phyloP scores from a whole-genome alignment of 2,329 filamentous ascomycete species.

The Penicillium sp. region DNA sequence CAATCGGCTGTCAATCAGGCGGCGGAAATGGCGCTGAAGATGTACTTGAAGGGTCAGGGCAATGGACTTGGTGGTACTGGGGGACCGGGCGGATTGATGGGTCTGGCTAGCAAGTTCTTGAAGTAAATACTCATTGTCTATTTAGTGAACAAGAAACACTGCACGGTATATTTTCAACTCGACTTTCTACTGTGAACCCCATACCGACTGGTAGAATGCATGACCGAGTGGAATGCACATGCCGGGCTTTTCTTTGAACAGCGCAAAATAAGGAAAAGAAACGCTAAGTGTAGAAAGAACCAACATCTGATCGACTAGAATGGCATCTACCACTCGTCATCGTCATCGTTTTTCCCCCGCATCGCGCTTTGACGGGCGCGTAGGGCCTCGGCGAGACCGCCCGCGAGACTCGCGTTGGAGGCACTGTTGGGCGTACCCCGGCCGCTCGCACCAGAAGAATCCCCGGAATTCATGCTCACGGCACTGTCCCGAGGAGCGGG shows the following conservation, averaged over 20 bases:
- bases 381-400: slow-evolving; percentile 72
- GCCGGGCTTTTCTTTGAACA: background rate
- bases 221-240: slow-evolving; percentile 1
- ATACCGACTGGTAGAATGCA: slow-evolving; percentile 3
- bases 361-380: slow-evolving; percentile 70
- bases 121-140: slow-evolving; percentile 2
- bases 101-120: slow-evolving; percentile 58
- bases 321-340: slow-evolving; percentile 60
- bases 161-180: background rate
- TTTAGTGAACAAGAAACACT: no score
- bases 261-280: slow-evolving; percentile 13
- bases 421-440: slow-evolving; percentile 60
- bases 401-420: slow-evolving; percentile 58
- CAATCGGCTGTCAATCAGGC: slow-evolving; percentile 72
- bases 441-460: slow-evolving; percentile 58
- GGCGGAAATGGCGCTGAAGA: slow-evolving; percentile 80
- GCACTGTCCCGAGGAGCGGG: slow-evolving; percentile 63
- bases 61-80: slow-evolving; percentile 45
- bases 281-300: slow-evolving; percentile 22
- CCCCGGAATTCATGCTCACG: slow-evolving; percentile 43
- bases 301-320: slow-evolving; percentile 12
- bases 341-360: slow-evolving; percentile 62
- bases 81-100: slow-evolving; percentile 49
- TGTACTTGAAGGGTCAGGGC: slow-evolving; percentile 76
- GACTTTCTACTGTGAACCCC: slow-evolving; percentile 4